phyloP scores from a whole-genome alignment of 768 basidiomycete genomes.

The Lactarius pseudohatsudake region DNA sequence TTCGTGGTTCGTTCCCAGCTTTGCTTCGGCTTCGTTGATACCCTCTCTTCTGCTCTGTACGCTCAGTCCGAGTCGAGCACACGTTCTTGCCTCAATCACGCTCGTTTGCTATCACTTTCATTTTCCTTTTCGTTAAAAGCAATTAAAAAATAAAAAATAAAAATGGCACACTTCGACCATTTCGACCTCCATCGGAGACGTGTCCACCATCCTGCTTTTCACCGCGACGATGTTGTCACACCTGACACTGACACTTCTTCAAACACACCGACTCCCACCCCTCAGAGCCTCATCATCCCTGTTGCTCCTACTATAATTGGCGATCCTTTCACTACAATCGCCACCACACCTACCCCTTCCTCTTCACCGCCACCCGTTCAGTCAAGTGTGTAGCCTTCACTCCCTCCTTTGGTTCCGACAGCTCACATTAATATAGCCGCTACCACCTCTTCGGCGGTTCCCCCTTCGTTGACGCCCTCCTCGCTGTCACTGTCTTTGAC shows the following conservation, averaged over 20 bases:
- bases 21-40: neutral
- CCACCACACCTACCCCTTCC: neutral
- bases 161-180: conserved; percentile 8
- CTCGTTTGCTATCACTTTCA: conserved; percentile 15
- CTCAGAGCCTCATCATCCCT: neutral
- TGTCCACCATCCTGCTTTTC: neutral
- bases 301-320: neutral
- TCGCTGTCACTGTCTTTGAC: neutral
- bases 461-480: conserved; percentile 1
- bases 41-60: neutral
- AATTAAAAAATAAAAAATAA: neutral
- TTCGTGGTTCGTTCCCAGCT: neutral
- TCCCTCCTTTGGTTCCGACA: neutral
- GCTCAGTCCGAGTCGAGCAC: neutral
- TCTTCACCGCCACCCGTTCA: neutral
- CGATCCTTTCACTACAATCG: neutral
- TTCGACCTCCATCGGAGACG: neutral
- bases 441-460: neutral
- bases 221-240: neutral
- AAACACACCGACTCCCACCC: neutral
- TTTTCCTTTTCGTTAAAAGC: neutral
- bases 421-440: conserved; percentile 5
- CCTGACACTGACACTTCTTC: neutral
- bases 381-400: neutral
- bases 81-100: conserved; percentile 3